A percentile compares a stretch with the other conserved stretches of the same genome.
Evolutionary conservation across 768 basidiomycete genomes (phyloP).

Genomic region (Suillus discolor): DNA sequence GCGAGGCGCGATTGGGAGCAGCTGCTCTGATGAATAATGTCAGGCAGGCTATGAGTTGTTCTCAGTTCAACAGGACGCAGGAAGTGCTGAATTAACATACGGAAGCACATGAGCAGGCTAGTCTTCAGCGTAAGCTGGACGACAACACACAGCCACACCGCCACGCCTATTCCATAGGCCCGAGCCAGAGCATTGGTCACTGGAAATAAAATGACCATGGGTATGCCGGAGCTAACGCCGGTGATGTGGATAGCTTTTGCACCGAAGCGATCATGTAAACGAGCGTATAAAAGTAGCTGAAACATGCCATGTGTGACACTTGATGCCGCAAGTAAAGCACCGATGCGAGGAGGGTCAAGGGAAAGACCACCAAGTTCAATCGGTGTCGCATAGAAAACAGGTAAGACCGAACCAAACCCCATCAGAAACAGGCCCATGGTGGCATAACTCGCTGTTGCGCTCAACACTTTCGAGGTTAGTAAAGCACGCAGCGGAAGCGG

Average conservation of each 20-base stretch:
- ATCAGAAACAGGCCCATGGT: slow-evolving; percentile 65
- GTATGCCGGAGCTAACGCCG: slow-evolving; percentile 29
- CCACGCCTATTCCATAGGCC: slow-evolving; percentile 20
- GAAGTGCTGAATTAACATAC: slow-evolving; percentile 22
- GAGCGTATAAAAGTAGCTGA: slow-evolving; percentile 64
- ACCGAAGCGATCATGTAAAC: slow-evolving; percentile 56
- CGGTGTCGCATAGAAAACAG: slow-evolving; percentile 35
- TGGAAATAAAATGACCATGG: slow-evolving; percentile 35
- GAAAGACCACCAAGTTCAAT: slow-evolving; percentile 31
- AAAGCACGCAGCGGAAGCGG: slow-evolving; percentile 51
- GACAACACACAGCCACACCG: slow-evolving; percentile 30
- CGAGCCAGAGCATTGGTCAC: slow-evolving; percentile 28
- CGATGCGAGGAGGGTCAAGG: slow-evolving; percentile 33
- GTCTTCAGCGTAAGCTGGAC: slow-evolving; percentile 25
- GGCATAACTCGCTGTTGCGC: slow-evolving; percentile 64
- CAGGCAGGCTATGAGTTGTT: neutral
- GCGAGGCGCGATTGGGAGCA: neutral
- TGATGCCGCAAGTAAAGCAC: slow-evolving; percentile 23
- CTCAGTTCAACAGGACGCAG: no score
- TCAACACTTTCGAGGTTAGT: slow-evolving; percentile 54
- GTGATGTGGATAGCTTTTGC: slow-evolving; percentile 37
- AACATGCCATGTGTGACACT: slow-evolving; percentile 42
- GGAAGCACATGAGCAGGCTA: slow-evolving; percentile 32
- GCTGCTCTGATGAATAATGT: slow-evolving; percentile 4
- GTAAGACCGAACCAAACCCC: slow-evolving; percentile 48